Conservation (phyloP, 1,139 yeast species). For the Candida freyschussii region DNA sequence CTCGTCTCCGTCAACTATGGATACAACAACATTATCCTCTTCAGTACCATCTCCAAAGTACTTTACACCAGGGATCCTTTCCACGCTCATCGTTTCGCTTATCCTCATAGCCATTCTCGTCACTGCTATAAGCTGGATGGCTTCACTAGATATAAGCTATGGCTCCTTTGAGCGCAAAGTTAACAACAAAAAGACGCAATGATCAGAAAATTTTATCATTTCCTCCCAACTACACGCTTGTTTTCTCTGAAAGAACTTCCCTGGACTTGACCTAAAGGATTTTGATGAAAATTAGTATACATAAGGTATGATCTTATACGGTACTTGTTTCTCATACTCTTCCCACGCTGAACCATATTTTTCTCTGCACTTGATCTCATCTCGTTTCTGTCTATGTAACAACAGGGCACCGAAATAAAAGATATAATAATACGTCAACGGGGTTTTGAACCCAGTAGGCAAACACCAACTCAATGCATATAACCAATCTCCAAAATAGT, state of each 20-base stretch:
- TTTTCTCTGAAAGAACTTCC: background rate
- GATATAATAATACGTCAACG: constrained; percentile 83
- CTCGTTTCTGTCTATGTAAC: constrained; percentile 85
- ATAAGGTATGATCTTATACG: constrained; percentile 86
- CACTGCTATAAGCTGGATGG: constrained; percentile 58
- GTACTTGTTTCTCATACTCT: constrained; percentile 73
- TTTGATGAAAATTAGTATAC: constrained; percentile 43
- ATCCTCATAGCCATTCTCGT: constrained; percentile 46
- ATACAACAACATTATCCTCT: too few relatives aligned
- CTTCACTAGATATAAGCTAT: constrained; percentile 59
- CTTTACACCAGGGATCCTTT: constrained; percentile 49
- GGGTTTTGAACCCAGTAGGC: constrained; percentile 78
- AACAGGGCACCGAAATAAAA: constrained; percentile 76
- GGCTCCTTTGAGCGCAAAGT: constrained; percentile 65
- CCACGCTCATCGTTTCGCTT: constrained; percentile 54
- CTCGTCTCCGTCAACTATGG: too few relatives aligned
- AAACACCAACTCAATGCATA: constrained; percentile 91
- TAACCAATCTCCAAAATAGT: constrained; percentile 93
- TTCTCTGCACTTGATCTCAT: constrained; percentile 81
- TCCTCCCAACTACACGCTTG: background rate
- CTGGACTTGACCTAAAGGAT: background rate
- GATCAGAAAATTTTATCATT: constrained; percentile 1
- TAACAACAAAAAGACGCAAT: constrained; percentile 42
- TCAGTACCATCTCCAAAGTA: too few relatives aligned
- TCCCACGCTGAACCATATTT: constrained; percentile 88